A percentile compares a stretch with the other conserved stretches of the same genome.
These are phyloP conservation scores for Hylodesmum podocarpum DNA, from an alignment of 306 rosid genomes.

Conservation along the genomic window DNA sequence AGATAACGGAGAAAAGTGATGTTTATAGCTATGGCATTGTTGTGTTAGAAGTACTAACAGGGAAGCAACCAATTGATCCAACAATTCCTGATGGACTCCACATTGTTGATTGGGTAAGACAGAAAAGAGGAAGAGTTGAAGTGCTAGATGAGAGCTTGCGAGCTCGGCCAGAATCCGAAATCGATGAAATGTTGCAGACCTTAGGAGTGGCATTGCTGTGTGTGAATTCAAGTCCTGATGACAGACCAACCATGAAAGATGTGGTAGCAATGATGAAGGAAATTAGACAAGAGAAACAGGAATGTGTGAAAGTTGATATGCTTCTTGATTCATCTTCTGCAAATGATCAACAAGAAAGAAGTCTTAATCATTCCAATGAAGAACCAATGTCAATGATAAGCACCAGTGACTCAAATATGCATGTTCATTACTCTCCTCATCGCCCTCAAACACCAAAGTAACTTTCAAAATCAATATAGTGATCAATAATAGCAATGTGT, in stretches of 20 bases:
- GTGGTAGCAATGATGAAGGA: conserved; percentile 82
- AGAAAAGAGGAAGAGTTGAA: conserved; percentile 48
- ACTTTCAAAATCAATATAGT: conserved; percentile 28
- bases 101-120: conserved; percentile 86
- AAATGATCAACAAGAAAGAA: conserved; percentile 39
- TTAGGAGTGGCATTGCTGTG: conserved; percentile 86
- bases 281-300: conserved; percentile 60
- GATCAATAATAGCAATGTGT: background rate
- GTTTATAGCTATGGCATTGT: conserved; percentile 89
- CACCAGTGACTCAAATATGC: conserved; percentile 41
- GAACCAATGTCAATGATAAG: conserved; percentile 28
- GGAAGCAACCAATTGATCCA: conserved; percentile 91
- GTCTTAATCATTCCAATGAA: conserved; percentile 6
- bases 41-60: conserved; percentile 73
- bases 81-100: conserved; percentile 87
- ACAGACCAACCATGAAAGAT: conserved; percentile 85
- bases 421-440: conserved; percentile 41
- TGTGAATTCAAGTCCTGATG: conserved; percentile 67
- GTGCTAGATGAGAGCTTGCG: conserved; percentile 57
- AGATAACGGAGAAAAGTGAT: conserved; percentile 91
- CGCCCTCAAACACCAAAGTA: conserved; percentile 34
- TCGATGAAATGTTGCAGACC: conserved; percentile 73
- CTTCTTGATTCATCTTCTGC: conserved; percentile 41
- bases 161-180: conserved; percentile 58
- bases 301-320: conserved; percentile 53